Evolutionary conservation across 192 early-diverging fungal species (phyloP).

Genomic region (Geranomyces variabilis): DNA sequence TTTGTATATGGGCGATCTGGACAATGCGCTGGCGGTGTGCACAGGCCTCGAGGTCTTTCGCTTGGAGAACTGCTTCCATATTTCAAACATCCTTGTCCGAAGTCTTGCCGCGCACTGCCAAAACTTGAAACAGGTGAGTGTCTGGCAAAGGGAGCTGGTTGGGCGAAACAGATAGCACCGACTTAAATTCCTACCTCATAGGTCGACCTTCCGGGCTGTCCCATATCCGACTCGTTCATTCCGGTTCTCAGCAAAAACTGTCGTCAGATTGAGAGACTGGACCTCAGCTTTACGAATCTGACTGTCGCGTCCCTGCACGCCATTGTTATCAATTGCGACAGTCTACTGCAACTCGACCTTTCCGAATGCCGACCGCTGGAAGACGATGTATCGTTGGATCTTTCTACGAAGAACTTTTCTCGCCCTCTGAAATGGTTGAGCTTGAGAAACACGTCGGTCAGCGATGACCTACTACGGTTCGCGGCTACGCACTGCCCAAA

Average conservation of each 20-base stretch:
- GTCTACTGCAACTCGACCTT: constrained; percentile 50
- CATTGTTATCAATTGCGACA: constrained; percentile 41
- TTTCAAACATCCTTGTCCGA: constrained; percentile 53
- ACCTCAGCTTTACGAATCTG: constrained; percentile 55
- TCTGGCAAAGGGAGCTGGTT: too few species aligned
- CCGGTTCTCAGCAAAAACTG: constrained; percentile 48
- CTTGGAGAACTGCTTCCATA: constrained; percentile 58
- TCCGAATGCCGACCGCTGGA: constrained; percentile 45
- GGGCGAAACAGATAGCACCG: background rate
- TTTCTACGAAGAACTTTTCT: constrained; percentile 23
- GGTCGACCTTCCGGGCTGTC: constrained; percentile 58
- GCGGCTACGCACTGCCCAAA: constrained; percentile 44
- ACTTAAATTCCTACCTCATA: constrained; percentile 8
- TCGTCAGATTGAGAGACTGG: constrained; percentile 42
- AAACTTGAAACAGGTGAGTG: constrained; percentile 43
- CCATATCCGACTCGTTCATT: constrained; percentile 55
- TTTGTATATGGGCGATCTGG: constrained; percentile 59
- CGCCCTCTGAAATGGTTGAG: constrained; percentile 50
- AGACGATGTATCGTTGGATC: constrained; percentile 30
- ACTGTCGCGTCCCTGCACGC: constrained; percentile 46
- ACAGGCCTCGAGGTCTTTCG: constrained; percentile 45
- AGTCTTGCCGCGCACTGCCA: constrained; percentile 43
- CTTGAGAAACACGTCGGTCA: constrained; percentile 52
- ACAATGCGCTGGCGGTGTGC: constrained; percentile 42
- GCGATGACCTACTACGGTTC: constrained; percentile 48